These are phyloP conservation scores for Pseudognaphalium luteoalbum DNA, from an alignment of 129 eudicot genomes.

Conservation along the genomic window DNA sequence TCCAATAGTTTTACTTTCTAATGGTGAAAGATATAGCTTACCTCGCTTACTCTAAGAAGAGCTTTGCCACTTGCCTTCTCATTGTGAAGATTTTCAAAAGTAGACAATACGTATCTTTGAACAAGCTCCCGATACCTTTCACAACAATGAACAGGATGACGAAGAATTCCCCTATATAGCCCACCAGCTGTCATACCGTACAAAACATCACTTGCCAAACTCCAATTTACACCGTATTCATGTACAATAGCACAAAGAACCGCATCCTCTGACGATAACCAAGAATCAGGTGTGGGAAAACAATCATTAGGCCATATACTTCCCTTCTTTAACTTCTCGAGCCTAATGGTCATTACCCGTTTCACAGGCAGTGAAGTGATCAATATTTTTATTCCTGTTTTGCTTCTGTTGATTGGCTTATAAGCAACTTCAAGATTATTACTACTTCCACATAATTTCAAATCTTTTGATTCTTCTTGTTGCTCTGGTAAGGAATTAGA, in stretches of 20 bases:
- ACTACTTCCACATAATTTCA: slow-evolving; percentile 35
- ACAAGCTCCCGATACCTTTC: slow-evolving; percentile 95
- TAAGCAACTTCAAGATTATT: slow-evolving; percentile 55
- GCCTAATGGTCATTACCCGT: slow-evolving; percentile 66
- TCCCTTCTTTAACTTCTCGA: slow-evolving; percentile 81
- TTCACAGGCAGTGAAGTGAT: slow-evolving; percentile 68
- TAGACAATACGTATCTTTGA: slow-evolving; percentile 65
- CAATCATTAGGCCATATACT: slow-evolving; percentile 74
- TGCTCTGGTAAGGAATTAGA: slow-evolving; percentile 40
- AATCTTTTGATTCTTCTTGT: slow-evolving; percentile 55
- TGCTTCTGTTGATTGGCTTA: slow-evolving; percentile 66
- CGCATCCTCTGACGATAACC: slow-evolving; percentile 85
- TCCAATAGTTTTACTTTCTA: not conserved
- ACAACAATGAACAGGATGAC: slow-evolving; percentile 92
- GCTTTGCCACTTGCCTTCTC: slow-evolving; percentile 78
- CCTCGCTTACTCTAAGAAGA: slow-evolving; percentile 90
- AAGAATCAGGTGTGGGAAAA: slow-evolving; percentile 69
- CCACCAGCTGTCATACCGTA: slow-evolving; percentile 90
- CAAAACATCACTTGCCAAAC: slow-evolving; percentile 80
- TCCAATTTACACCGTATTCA: slow-evolving; percentile 94
- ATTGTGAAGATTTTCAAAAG: slow-evolving; percentile 50
- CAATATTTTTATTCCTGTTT: slow-evolving; percentile 69
- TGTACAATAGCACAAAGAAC: slow-evolving; percentile 80
- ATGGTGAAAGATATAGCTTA: slow-evolving; percentile 24
- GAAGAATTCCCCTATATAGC: slow-evolving; percentile 64